Percentiles rank a stretch among this genome's conserved stretches.
These are phyloP conservation scores for Salix brachista DNA, from an alignment of 345 rosid species.

Conservation along the genomic window DNA sequence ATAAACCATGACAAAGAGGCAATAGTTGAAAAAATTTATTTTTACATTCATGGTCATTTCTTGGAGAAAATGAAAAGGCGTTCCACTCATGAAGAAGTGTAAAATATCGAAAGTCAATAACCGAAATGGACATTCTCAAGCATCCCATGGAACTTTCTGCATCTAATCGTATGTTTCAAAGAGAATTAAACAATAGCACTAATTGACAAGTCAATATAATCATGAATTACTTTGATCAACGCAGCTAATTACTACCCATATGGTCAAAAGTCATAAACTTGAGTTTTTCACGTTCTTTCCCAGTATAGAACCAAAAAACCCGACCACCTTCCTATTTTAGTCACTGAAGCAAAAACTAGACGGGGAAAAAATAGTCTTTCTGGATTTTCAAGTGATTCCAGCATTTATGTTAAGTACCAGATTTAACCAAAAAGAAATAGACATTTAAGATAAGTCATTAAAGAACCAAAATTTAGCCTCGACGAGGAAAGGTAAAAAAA, in stretches of 20 bases:
- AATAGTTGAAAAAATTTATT: neutral
- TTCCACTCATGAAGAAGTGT: neutral
- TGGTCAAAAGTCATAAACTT: neutral
- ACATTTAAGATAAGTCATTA: neutral
- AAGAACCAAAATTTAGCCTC: neutral
- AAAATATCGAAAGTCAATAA: neutral
- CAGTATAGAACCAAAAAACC: neutral
- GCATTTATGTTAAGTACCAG: neutral
- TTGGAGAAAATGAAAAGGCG: neutral
- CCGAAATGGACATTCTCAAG: neutral
- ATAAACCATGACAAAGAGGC: neutral
- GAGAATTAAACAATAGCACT: neutral
- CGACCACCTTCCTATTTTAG: neutral
- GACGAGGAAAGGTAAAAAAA: neutral
- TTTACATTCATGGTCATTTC: neutral
- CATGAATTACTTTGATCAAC: neutral
- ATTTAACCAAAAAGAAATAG: conserved; percentile 1
- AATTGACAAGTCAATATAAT: neutral
- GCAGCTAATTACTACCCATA: neutral
- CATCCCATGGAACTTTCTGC: neutral
- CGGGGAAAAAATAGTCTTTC: neutral
- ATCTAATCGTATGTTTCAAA: neutral
- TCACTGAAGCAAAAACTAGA: neutral
- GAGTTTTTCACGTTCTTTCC: conserved; percentile 3
- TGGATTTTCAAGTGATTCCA: neutral